Percentiles rank a stretch among this genome's conserved stretches.
phyloP scores from a whole-genome alignment of 768 basidiomycete species.

The Mycena polygramma region DNA sequence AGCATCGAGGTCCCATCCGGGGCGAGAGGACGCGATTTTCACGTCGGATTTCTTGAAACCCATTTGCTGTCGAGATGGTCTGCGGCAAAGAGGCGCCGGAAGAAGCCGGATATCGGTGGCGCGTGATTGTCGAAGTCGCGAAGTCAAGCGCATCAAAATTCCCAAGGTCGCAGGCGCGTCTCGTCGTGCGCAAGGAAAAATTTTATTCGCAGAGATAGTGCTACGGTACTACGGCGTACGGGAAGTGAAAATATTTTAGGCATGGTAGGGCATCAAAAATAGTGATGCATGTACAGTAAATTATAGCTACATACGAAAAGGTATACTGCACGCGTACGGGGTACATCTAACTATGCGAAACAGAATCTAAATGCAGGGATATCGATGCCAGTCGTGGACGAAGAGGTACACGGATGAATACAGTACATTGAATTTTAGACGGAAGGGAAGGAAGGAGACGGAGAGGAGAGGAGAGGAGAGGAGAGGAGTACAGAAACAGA shows the following conservation, averaged over 20 bases:
- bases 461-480: background rate
- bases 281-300: too few species aligned
- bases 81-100: background rate
- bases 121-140: background rate
- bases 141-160: too few species aligned
- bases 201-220: too few species aligned
- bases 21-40: conserved; percentile 48
- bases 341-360: conserved; percentile 15
- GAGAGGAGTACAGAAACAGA: background rate
- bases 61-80: conserved; percentile 15
- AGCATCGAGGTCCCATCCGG: conserved; percentile 50
- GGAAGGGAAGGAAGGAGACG: background rate
- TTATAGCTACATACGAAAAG: background rate
- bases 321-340: background rate
- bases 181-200: too few species aligned
- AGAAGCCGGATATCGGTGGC: conserved; percentile 3
- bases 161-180: too few species aligned
- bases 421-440: conserved; percentile 8
- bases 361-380: conserved; percentile 11
- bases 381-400: background rate
- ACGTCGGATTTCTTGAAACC: conserved; percentile 35
- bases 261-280: conserved; percentile 1
- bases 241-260: too few species aligned
- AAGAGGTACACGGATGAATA: background rate
- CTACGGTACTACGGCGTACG: too few species aligned